Percentiles rank a stretch among this genome's conserved stretches.
These are phyloP conservation scores for Elaphomyces granulatus DNA, from an alignment of 495 filamentous ascomycete genomes.

Conservation along the genomic window DNA sequence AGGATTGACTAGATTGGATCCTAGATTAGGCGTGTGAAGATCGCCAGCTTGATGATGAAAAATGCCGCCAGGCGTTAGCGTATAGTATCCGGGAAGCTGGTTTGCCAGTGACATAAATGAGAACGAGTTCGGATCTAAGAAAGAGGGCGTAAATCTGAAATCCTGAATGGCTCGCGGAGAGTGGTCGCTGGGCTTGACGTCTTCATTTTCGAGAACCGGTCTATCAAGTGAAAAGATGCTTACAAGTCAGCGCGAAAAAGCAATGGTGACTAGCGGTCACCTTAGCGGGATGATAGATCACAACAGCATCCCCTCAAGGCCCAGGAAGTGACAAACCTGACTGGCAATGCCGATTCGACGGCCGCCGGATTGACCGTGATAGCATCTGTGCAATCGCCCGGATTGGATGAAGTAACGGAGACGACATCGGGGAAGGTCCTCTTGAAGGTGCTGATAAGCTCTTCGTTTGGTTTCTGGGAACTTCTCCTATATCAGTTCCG, in stretches of 20 bases:
- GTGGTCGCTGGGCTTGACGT: slow-evolving; percentile 64
- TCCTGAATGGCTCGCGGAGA: slow-evolving; percentile 65
- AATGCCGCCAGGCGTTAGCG: slow-evolving; percentile 71
- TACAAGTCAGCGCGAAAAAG: neutral
- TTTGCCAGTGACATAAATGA: slow-evolving; percentile 62
- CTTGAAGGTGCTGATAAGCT: slow-evolving; percentile 72
- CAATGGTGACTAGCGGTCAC: neutral
- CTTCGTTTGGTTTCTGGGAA: slow-evolving; percentile 74
- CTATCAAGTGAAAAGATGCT: too few relatives aligned
- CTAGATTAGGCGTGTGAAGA: slow-evolving; percentile 71
- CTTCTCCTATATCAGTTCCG: slow-evolving; percentile 43
- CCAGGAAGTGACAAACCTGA: slow-evolving; percentile 15
- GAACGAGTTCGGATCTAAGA: slow-evolving; percentile 73
- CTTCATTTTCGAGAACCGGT: slow-evolving; percentile 22
- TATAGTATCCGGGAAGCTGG: slow-evolving; percentile 74
- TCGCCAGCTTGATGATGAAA: slow-evolving; percentile 81
- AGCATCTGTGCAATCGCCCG: slow-evolving; percentile 8
- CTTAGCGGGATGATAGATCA: too few relatives aligned
- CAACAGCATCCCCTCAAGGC: too few relatives aligned
- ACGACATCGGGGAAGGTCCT: slow-evolving; percentile 59
- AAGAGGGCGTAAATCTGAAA: slow-evolving; percentile 74
- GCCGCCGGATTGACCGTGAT: slow-evolving; percentile 1
- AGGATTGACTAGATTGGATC: slow-evolving; percentile 67
- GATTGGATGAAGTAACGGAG: slow-evolving; percentile 9
- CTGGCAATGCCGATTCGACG: slow-evolving; percentile 8